These are phyloP conservation scores for Pythium oligandrum DNA, from an alignment of 352 stramenopile species.

Conservation along the genomic window DNA sequence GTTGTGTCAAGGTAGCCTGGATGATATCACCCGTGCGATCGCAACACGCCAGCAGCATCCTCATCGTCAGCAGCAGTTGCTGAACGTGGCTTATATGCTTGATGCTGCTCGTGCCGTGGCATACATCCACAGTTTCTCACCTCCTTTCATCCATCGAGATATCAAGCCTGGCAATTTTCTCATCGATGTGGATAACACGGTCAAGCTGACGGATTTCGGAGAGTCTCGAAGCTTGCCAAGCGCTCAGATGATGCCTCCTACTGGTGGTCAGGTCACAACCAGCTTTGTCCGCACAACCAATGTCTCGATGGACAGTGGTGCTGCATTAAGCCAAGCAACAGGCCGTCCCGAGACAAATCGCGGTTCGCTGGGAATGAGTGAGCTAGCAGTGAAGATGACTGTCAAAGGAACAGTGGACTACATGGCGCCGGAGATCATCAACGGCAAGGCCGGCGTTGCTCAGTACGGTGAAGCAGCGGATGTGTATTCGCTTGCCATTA, in stretches of 20 bases:
- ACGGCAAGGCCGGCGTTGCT: conserved; percentile 43
- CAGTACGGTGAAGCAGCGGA: conserved; percentile 63
- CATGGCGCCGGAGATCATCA: conserved; percentile 81
- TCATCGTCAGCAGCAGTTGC: conserved; percentile 50
- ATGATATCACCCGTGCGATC: conserved; percentile 28
- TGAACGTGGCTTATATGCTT: conserved; percentile 13
- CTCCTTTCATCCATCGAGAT: conserved; percentile 68
- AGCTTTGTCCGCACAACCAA: no score
- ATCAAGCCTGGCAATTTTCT: conserved; percentile 78
- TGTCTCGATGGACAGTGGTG: conserved; percentile 3
- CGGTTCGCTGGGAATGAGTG: background rate
- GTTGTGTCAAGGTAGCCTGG: conserved; percentile 40
- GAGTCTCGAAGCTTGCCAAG: conserved; percentile 50
- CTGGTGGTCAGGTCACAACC: no score
- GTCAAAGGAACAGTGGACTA: conserved; percentile 74
- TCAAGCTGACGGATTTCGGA: conserved; percentile 71
- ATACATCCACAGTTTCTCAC: conserved; percentile 72
- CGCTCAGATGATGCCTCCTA: conserved; percentile 12
- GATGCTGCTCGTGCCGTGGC: conserved; percentile 50
- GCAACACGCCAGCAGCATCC: conserved; percentile 25
- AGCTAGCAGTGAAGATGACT: conserved; percentile 27
- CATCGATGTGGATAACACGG: conserved; percentile 40
- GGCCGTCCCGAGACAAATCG: background rate
- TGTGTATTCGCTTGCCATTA: conserved; percentile 71
- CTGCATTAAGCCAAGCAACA: conserved; percentile 8